phyloP scores from a whole-genome alignment of 2,329 filamentous ascomycete species.

The Polychaeton citri region DNA sequence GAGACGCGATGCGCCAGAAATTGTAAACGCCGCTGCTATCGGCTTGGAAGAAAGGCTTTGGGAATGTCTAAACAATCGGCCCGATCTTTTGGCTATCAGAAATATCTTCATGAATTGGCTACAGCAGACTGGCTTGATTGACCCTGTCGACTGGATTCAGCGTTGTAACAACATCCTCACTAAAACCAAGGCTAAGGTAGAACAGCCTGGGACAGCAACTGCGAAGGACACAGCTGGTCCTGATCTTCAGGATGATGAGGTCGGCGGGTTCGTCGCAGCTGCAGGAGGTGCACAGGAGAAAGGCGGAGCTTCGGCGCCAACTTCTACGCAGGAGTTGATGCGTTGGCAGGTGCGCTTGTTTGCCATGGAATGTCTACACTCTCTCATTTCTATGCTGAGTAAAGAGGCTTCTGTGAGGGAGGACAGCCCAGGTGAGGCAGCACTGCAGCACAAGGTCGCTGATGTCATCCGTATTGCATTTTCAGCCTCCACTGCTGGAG shows the following conservation, averaged over 20 bases:
- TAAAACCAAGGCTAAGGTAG: constrained; percentile 61
- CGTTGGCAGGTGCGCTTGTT: constrained; percentile 95
- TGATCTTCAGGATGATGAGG: constrained; percentile 92
- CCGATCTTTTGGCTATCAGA: constrained; percentile 64
- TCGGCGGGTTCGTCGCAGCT: constrained; percentile 66
- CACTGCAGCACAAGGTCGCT: constrained; percentile 69
- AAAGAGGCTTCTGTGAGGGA: constrained; percentile 69
- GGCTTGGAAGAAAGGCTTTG: constrained; percentile 85
- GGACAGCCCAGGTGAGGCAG: constrained; percentile 62
- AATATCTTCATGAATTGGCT: constrained; percentile 90
- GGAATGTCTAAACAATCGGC: constrained; percentile 69
- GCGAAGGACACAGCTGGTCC: constrained; percentile 41
- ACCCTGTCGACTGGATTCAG: constrained; percentile 76
- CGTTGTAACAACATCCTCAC: constrained; percentile 80
- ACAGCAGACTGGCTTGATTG: constrained; percentile 68
- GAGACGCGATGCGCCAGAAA: constrained; percentile 77
- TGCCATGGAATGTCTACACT: constrained; percentile 76
- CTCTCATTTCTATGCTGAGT: constrained; percentile 64
- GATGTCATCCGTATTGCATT: constrained; percentile 96
- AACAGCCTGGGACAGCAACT: constrained; percentile 33
- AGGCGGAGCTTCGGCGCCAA: constrained; percentile 25
- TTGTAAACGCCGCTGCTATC: constrained; percentile 59
- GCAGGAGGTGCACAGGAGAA: background rate
- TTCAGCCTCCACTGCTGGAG: constrained; percentile 86
- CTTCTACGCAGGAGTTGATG: constrained; percentile 63